Evolutionary conservation across 2,329 filamentous ascomycete species (phyloP), one percentile per base, ranked within the genome.

Genomic region (Colletotrichum coccodes): DNA sequence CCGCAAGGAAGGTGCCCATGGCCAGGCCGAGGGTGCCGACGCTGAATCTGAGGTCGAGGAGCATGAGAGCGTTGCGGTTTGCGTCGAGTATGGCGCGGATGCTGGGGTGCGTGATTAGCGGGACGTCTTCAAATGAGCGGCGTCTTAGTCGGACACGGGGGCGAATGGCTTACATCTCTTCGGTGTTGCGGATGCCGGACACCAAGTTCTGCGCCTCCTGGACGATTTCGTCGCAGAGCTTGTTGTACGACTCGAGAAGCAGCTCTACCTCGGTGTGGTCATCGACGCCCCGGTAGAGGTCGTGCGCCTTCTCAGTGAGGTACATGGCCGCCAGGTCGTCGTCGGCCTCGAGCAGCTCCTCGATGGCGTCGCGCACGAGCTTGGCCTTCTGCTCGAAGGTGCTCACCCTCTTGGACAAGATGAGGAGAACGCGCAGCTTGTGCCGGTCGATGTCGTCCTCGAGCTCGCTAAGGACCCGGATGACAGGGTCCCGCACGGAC

Each of bases 331-430:
- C 91, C 38, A 99, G 83, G 78, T 99, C 96, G 78, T 99, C 96
- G 77, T 99, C 96, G 6, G 95, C 96, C 81, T 99, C 96, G 40
- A 99, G 87, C 26, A 99, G 83, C 78, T 99, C 96, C 71, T 98
- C 95, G 66, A 99, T 95, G 28, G 96, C 94, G 77, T 98, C 95
- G 69, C 96, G 89, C 52, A 99, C 95, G 34, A 99, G 85, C 76
- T 95, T 93, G 18, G 94, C 95, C 79, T 97, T 98, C 80, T 98
- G 96, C 82, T 98, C 96, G 79, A 99, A 99, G 3, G 95, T 97
- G 78, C 94, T 96, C 58, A 99, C 87, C 75, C 95, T 94, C 83
- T 99, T 99, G 28, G 94, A 97, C 78, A 97, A 91, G 67, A 98
- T 95, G 64, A 99, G 90, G 52, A 99, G 87, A 73, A 97, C 89